Percentiles rank a stretch among this genome's conserved stretches.
These are phyloP conservation scores for Fusarium newnesense DNA, from an alignment of 2,329 filamentous ascomycete species.

Conservation along the genomic window DNA sequence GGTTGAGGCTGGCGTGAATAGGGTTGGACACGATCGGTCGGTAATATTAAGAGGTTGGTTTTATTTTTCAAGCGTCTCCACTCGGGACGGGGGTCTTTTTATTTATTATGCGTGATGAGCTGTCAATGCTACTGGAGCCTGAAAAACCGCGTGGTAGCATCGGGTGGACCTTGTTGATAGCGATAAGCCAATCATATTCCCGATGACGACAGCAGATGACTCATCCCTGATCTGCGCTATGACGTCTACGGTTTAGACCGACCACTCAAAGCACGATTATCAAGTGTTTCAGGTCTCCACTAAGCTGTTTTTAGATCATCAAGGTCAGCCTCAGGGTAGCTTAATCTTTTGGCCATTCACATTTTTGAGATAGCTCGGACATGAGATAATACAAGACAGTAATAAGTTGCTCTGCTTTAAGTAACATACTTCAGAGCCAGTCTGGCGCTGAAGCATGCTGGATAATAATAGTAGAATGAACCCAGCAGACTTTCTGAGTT, in stretches of 20 bases:
- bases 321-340: not conserved
- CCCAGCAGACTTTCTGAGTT: too few species aligned
- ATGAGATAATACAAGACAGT: too few species aligned
- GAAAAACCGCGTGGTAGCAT: not conserved
- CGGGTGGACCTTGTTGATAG: not conserved
- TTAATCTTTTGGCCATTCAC: not conserved
- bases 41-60: not conserved
- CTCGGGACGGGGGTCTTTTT: not conserved
- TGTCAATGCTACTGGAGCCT: slow-evolving; percentile 4
- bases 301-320: not conserved
- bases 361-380: too few species aligned
- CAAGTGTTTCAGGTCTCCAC: not conserved
- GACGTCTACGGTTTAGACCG: not conserved
- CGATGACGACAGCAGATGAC: not conserved
- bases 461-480: too few species aligned
- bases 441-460: too few species aligned
- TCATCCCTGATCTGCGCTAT: not conserved
- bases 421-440: too few species aligned
- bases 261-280: not conserved
- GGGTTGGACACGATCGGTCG: not conserved
- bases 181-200: not conserved
- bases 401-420: too few species aligned
- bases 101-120: slow-evolving; percentile 1
- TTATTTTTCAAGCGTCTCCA: slow-evolving; percentile 1
- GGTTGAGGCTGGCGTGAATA: not conserved